A percentile compares a stretch with the other conserved stretches of the same genome.
These are phyloP conservation scores for Cryptococcus sp. DNA, from an alignment of 1,284 basidiomycete species.

Conservation along the genomic window DNA sequence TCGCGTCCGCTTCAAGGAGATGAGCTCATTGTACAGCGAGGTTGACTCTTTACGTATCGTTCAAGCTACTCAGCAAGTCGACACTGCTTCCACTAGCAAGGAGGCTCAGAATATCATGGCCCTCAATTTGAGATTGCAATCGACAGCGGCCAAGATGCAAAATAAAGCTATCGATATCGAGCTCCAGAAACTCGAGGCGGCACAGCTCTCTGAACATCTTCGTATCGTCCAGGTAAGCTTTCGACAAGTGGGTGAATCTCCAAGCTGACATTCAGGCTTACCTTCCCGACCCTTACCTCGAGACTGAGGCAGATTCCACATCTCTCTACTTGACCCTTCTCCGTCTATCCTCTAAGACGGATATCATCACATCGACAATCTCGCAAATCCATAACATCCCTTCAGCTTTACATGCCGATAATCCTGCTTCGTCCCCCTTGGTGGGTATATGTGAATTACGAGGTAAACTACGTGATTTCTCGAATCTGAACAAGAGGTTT, in stretches of 20 bases:
- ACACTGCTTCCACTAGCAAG: conserved; percentile 68
- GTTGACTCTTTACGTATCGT: conserved; percentile 73
- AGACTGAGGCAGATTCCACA: conserved; percentile 79
- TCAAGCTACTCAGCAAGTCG: conserved; percentile 74
- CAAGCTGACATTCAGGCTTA: conserved; percentile 58
- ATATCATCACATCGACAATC: conserved; percentile 74
- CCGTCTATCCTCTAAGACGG: conserved; percentile 74
- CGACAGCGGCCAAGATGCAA: conserved; percentile 80
- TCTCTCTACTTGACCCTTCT: conserved; percentile 87
- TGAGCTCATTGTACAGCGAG: conserved; percentile 69
- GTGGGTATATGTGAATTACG: conserved; percentile 90
- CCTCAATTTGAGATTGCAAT: conserved; percentile 86
- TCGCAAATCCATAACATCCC: conserved; percentile 76
- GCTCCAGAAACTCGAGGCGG: conserved; percentile 73
- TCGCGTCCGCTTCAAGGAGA: background rate
- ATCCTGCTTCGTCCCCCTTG: conserved; percentile 64
- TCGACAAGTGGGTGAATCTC: background rate
- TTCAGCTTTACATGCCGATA: conserved; percentile 67
- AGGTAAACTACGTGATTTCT: conserved; percentile 70
- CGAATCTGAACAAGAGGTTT: conserved; percentile 80
- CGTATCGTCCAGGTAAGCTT: conserved; percentile 50
- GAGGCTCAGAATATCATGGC: conserved; percentile 80
- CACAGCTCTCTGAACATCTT: conserved; percentile 72
- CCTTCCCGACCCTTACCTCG: conserved; percentile 75
- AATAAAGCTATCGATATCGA: conserved; percentile 83